Percentiles rank a stretch among this genome's conserved stretches.
Conservation (phyloP, 768 basidiomycete genomes). For the Trametes coccinea region DNA sequence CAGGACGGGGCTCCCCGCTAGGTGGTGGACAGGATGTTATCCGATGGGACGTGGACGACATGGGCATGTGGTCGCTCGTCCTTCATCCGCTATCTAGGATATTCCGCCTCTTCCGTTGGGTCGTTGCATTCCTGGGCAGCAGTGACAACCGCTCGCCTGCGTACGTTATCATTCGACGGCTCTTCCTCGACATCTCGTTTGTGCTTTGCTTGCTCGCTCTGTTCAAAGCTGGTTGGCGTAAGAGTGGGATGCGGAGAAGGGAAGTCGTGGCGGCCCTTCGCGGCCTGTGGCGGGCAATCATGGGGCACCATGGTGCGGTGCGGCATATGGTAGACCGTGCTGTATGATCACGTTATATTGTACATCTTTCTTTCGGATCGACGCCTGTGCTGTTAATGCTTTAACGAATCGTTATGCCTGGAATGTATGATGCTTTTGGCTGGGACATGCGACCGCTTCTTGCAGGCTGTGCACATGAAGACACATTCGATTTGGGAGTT, state of each 20-base stretch:
- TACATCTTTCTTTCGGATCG: not conserved
- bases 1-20: slow-evolving; percentile 20
- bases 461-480: not conserved
- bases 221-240: slow-evolving; percentile 61
- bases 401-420: slow-evolving; percentile 2
- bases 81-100: slow-evolving; percentile 63
- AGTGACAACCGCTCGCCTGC: slow-evolving; percentile 65
- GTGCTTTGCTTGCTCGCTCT: slow-evolving; percentile 62
- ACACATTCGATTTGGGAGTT: not conserved
- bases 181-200: slow-evolving; percentile 80
- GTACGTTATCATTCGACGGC: slow-evolving; percentile 65
- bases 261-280: slow-evolving; percentile 68
- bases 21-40: slow-evolving; percentile 17
- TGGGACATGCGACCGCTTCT: not conserved
- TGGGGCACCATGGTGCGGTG: slow-evolving; percentile 48
- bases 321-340: slow-evolving; percentile 52
- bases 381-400: not conserved
- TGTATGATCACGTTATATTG: slow-evolving; percentile 17
- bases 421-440: not conserved
- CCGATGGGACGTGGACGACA: slow-evolving; percentile 72
- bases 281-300: slow-evolving; percentile 69
- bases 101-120: slow-evolving; percentile 46
- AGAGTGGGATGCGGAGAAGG: slow-evolving; percentile 64
- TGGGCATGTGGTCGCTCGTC: slow-evolving; percentile 81
- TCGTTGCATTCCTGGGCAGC: slow-evolving; percentile 59